A percentile compares a stretch with the other conserved stretches of the same genome.
Evolutionary conservation across 768 basidiomycete genomes (phyloP).

Genomic region (Cytidiella melzeri): DNA sequence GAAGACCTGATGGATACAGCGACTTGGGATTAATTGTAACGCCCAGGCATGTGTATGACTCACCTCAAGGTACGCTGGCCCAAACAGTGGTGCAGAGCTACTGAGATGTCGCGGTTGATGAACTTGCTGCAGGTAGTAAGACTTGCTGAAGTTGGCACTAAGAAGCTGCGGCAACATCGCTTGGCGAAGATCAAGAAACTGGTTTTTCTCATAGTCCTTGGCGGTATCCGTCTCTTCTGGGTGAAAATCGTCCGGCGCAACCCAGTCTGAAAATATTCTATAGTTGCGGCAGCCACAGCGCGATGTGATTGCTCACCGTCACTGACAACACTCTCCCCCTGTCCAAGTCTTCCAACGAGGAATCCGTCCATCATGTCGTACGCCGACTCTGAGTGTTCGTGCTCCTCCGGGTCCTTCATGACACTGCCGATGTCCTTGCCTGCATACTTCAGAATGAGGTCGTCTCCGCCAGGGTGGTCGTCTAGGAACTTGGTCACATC

Average conservation of each 20-base stretch:
- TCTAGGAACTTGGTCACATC: slow-evolving; percentile 78
- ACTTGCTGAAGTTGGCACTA: slow-evolving; percentile 87
- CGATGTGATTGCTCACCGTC: slow-evolving; percentile 45
- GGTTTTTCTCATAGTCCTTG: slow-evolving; percentile 81
- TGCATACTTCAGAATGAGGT: slow-evolving; percentile 75
- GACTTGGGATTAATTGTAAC: neutral
- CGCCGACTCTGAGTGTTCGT: slow-evolving; percentile 87
- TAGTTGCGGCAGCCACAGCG: neutral
- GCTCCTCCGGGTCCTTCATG: slow-evolving; percentile 78
- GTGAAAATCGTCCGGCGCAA: slow-evolving; percentile 82
- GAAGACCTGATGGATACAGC: slow-evolving; percentile 41
- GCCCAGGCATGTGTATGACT: slow-evolving; percentile 13
- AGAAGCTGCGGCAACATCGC: slow-evolving; percentile 86
- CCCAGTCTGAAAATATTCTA: slow-evolving; percentile 59
- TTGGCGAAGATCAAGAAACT: slow-evolving; percentile 85
- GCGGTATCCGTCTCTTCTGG: slow-evolving; percentile 83
- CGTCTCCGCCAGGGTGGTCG: slow-evolving; percentile 96
- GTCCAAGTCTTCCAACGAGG: slow-evolving; percentile 75
- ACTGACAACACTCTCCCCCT: slow-evolving; percentile 64
- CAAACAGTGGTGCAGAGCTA: slow-evolving; percentile 84
- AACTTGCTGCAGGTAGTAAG: slow-evolving; percentile 93
- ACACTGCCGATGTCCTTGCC: slow-evolving; percentile 75
- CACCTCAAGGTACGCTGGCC: slow-evolving; percentile 75
- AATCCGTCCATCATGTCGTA: slow-evolving; percentile 92
- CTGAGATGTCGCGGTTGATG: slow-evolving; percentile 91